phyloP scores from a whole-genome alignment of 2,329 filamentous ascomycete genomes.

The Aspergillus oerlinghausenensis region DNA sequence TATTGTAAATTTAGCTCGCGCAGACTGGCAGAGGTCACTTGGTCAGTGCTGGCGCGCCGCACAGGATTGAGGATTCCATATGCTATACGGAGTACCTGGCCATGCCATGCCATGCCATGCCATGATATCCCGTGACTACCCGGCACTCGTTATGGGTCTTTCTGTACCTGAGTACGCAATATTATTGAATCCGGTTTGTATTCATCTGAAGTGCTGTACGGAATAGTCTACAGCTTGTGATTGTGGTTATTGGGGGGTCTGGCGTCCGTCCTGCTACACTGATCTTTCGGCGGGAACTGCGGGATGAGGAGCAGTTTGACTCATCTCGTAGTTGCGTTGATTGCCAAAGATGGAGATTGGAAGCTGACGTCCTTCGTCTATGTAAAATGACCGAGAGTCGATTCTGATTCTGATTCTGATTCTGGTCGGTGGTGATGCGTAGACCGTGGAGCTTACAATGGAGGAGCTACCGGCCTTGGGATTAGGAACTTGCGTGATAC shows the following conservation, averaged over 20 bases:
- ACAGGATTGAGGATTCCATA: neutral
- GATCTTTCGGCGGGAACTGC: no score
- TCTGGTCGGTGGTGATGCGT: neutral
- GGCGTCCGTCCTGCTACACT: no score
- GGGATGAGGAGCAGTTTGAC: neutral
- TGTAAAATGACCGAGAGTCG: neutral
- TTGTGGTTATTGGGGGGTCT: no score
- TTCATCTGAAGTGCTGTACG: no score
- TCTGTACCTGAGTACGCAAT: neutral
- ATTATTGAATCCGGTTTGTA: neutral
- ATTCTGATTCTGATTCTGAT: neutral
- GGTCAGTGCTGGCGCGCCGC: no score
- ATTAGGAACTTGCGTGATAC: neutral
- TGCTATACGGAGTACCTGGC: no score
- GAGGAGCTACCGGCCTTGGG: neutral
- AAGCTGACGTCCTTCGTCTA: neutral
- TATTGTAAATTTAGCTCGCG: neutral
- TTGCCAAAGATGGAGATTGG: neutral
- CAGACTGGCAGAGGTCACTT: neutral
- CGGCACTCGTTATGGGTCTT: neutral
- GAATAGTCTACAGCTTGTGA: no score
- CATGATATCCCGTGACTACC: no score
- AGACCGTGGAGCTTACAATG: neutral
- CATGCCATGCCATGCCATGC: no score
- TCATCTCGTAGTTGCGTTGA: neutral